phyloP scores from a whole-genome alignment of 1,139 yeast species.

The Scheffersomyces lignicola region DNA sequence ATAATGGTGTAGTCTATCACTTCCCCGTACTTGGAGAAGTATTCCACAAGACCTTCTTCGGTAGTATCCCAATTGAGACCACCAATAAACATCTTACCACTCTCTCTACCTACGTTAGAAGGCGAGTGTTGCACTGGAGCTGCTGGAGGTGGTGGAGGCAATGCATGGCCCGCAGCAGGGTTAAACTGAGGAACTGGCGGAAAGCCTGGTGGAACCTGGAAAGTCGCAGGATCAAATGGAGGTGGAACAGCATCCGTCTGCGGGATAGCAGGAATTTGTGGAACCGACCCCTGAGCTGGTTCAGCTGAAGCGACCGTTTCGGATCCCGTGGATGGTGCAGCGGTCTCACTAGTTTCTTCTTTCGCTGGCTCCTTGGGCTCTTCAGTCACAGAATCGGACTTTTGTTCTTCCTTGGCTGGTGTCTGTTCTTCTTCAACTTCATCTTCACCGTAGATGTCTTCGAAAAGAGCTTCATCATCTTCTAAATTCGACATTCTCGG shows the following conservation, averaged over 20 bases:
- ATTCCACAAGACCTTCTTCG: conserved; percentile 77
- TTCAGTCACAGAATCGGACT: conserved; percentile 9
- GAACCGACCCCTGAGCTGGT: too few relatives aligned
- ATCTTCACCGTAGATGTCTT: conserved; percentile 59
- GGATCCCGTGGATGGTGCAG: too few relatives aligned
- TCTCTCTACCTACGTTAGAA: conserved; percentile 44
- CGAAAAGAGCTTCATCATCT: conserved; percentile 85
- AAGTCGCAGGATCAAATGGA: conserved; percentile 4
- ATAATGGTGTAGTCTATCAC: conserved; percentile 88
- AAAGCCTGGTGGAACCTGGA: conserved; percentile 1
- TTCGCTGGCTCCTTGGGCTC: conserved; percentile 6
- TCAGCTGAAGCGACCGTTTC: conserved; percentile 1
- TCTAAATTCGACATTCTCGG: conserved; percentile 57
- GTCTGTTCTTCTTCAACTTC: conserved; percentile 21
- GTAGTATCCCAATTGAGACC: conserved; percentile 99
- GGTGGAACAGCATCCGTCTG: conserved; percentile 8
- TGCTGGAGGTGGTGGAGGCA: conserved; percentile 18
- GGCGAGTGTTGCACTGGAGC: conserved; percentile 21
- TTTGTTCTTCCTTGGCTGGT: conserved; percentile 10
- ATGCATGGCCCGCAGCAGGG: conserved; percentile 15
- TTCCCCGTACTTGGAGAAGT: conserved; percentile 88
- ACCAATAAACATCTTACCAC: conserved; percentile 96
- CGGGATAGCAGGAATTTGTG: conserved; percentile 1
- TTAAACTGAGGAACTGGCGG: conserved; percentile 8
- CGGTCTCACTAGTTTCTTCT: conserved; percentile 9